A percentile compares a stretch with the other conserved stretches of the same genome.
Evolutionary conservation across 169 alveolate species (phyloP).

Genomic region (Theileria orientalis): DNA sequence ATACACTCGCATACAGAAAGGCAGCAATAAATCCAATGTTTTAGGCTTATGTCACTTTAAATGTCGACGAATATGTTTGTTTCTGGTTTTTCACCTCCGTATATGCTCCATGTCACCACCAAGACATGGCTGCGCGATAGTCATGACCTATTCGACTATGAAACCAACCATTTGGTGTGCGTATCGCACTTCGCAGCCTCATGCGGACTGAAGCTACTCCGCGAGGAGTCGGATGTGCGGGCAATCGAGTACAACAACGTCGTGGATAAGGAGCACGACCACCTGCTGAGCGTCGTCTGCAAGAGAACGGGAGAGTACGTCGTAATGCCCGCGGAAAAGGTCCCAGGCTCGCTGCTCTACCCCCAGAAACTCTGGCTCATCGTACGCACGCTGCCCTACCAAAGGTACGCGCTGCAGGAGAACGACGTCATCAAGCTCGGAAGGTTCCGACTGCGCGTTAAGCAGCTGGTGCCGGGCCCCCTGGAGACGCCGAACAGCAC

Average conservation of each 20-base stretch:
- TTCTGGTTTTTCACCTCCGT: slow-evolving; percentile 23
- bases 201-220: slow-evolving; percentile 39
- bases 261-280: slow-evolving; percentile 43
- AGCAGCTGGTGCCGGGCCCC: slow-evolving; percentile 74
- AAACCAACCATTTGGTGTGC: slow-evolving; percentile 81
- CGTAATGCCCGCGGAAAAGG: slow-evolving; percentile 72
- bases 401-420: slow-evolving; percentile 83
- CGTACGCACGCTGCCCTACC: slow-evolving; percentile 82
- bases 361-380: slow-evolving; percentile 89
- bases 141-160: slow-evolving; percentile 94
- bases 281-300: slow-evolving; percentile 34
- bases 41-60: background rate
- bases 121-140: slow-evolving; percentile 93
- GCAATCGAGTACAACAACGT: slow-evolving; percentile 14
- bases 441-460: slow-evolving; percentile 88
- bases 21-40: no score
- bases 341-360: slow-evolving; percentile 27
- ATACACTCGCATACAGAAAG: no score
- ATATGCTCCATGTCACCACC: slow-evolving; percentile 78
- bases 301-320: slow-evolving; percentile 53
- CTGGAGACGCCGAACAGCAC: slow-evolving; percentile 13
- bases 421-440: slow-evolving; percentile 91
- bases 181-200: slow-evolving; percentile 63
- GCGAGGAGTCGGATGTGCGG: slow-evolving; percentile 39
- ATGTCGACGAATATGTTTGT: background rate